Base-by-base conservation (phyloP, 2,329 filamentous ascomycete genomes). In the Cladosporium phlei region DNA sequence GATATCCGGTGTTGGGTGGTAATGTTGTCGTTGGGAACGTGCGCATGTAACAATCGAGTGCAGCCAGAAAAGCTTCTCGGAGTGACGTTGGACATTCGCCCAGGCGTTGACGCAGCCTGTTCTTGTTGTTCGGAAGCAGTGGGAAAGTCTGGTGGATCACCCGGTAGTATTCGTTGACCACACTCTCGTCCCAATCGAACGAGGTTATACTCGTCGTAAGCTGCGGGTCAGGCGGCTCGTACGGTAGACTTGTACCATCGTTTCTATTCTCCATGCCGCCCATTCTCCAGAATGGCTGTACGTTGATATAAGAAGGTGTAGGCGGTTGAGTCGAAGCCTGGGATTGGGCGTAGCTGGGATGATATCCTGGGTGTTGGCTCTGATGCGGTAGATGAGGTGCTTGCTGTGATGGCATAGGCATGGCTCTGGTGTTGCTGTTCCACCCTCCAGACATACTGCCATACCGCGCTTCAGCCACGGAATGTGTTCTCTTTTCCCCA, bases 121-220 rank as follows among this genome's bases (percentile, higher is more conserved):
- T 64, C 56, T 77, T 81, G 45, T 68, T 78, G 43, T 72, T 71
- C 2, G 83, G 76, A 10, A 88, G 69, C 34, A 88, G 70, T 0
- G 84, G 84, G 48, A 86, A 82, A 3, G 78, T 77, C 11, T 80
- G 79, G 55, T 88, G 83, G 16, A 88, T 77, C 11, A 77, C 68
- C 4, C 72, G 71, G 44, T 85, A 75, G 55, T 87, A 88, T 49
- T 68, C 64, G 22, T 72, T 67, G 29, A 75, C 59, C 16, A 69
- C 60, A 21, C 59, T 56, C 27, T 75, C 72, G 51, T 74, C 69
- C 69, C 69, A 74, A 19, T 73, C 70, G 39, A 68, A 63, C n/a
- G 38, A 55, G 4, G 52, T 57, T 17, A 61, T 56, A 4, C 50
- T 52, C 7, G 50, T 50, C 21, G 49, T 54, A 21, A 46, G 53